A percentile compares a stretch with the other conserved stretches of the same genome.
Conservation (phyloP, 768 basidiomycete genomes). For the Royoungia palumana region DNA sequence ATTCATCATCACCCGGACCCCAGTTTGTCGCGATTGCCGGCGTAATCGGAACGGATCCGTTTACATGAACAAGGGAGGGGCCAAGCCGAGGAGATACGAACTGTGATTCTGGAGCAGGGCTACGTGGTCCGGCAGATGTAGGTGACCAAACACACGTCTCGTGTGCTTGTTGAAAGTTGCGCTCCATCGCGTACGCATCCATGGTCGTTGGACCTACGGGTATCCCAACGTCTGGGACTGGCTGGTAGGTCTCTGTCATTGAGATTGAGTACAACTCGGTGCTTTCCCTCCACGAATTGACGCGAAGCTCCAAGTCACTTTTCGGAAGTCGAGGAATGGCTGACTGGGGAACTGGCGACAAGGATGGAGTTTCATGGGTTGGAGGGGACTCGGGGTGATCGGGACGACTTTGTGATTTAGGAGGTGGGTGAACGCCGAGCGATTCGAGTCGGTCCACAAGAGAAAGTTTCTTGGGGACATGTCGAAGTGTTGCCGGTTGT, state of each 20-base stretch:
- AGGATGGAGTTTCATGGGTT: slow-evolving; percentile 30
- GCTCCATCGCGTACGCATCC: slow-evolving; percentile 24
- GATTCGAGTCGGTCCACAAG: slow-evolving; percentile 63
- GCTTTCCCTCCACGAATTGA: slow-evolving; percentile 65
- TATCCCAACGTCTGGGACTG: slow-evolving; percentile 7
- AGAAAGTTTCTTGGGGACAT: slow-evolving; percentile 64
- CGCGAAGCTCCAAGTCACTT: slow-evolving; percentile 50
- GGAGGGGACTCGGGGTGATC: slow-evolving; percentile 17
- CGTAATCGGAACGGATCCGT: slow-evolving; percentile 54
- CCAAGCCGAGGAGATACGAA: slow-evolving; percentile 37
- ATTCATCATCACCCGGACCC: slow-evolving; percentile 45
- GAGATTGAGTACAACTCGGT: slow-evolving; percentile 49
- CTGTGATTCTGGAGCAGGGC: slow-evolving; percentile 39
- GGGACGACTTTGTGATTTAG: slow-evolving; percentile 18
- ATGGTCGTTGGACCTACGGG: slow-evolving; percentile 14
- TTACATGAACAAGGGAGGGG: slow-evolving; percentile 49
- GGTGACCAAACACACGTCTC: slow-evolving; percentile 68
- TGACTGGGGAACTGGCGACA: slow-evolving; percentile 64
- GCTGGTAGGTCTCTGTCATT: slow-evolving; percentile 36
- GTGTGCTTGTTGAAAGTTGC: slow-evolving; percentile 22
- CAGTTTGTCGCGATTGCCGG: slow-evolving; percentile 43
- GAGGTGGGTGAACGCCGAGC: slow-evolving; percentile 36
- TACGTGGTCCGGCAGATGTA: slow-evolving; percentile 58
- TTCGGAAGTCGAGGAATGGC: slow-evolving; percentile 54
- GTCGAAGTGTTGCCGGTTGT: slow-evolving; percentile 38